phyloP scores from a whole-genome alignment of 441 rosid genomes.

The Pelargonium citronellum region DNA sequence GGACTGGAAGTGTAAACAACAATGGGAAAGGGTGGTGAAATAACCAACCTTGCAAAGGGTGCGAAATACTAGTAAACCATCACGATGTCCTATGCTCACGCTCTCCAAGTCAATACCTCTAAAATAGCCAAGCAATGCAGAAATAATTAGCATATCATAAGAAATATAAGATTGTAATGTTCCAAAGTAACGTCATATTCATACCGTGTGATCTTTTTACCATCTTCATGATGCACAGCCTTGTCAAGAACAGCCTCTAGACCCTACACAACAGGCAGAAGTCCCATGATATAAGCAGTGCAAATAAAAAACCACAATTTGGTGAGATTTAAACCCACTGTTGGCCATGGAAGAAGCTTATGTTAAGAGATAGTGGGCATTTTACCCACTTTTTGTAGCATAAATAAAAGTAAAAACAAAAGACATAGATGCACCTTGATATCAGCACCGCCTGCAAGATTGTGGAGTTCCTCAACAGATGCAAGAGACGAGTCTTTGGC shows the following conservation, averaged over 20 bases:
- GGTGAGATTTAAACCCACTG: conserved; percentile 5
- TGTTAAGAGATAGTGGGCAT: neutral
- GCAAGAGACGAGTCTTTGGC: conserved; percentile 71
- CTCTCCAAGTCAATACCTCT: conserved; percentile 95
- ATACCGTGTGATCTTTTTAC: conserved; percentile 86
- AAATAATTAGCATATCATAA: conserved; percentile 15
- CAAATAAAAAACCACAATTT: conserved; percentile 17
- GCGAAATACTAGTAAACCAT: conserved; percentile 91
- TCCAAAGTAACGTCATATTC: conserved; percentile 23
- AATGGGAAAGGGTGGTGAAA: conserved; percentile 17
- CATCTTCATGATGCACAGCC: conserved; percentile 95
- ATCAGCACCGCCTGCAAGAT: conserved; percentile 96
- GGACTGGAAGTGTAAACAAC: conserved; percentile 23
- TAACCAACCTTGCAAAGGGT: conserved; percentile 96
- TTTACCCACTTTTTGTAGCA: neutral
- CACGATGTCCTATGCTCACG: conserved; percentile 91
- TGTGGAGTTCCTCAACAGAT: conserved; percentile 94
- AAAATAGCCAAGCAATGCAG: conserved; percentile 9
- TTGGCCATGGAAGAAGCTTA: conserved; percentile 7
- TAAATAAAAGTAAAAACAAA: conserved; percentile 5
- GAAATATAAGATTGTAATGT: conserved; percentile 13
- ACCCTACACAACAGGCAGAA: conserved; percentile 46
- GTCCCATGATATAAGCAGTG: conserved; percentile 20
- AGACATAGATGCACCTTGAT: conserved; percentile 54
- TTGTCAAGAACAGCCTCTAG: conserved; percentile 98